These are phyloP conservation scores for Leccinum pachyderme DNA, from an alignment of 1,284 basidiomycete species.

Conservation along the genomic window DNA sequence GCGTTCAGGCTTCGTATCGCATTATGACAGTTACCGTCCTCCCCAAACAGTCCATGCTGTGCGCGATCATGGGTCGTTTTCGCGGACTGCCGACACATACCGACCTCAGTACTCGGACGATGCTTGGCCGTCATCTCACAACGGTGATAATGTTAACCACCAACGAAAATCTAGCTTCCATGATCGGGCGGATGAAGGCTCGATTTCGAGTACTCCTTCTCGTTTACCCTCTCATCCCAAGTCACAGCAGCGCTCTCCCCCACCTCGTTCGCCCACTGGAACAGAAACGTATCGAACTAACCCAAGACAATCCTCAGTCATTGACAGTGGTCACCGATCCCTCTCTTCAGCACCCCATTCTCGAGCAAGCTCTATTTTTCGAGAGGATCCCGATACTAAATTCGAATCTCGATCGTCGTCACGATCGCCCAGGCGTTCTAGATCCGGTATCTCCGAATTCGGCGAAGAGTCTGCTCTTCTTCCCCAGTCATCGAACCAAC, in stretches of 20 bases:
- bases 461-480: conserved; percentile 21
- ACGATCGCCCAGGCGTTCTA: conserved; percentile 38
- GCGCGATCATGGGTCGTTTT: conserved; percentile 34
- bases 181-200: conserved; percentile 33
- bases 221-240: conserved; percentile 17
- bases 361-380: conserved; percentile 25
- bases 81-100: conserved; percentile 38
- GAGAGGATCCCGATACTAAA: conserved; percentile 28
- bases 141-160: conserved; percentile 17
- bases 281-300: conserved; percentile 8
- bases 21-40: conserved; percentile 47
- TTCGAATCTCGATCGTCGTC: conserved; percentile 38
- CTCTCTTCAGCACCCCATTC: conserved; percentile 23
- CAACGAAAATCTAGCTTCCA: conserved; percentile 16
- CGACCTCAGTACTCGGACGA: conserved; percentile 39
- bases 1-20: conserved; percentile 29
- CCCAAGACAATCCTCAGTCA: conserved; percentile 4
- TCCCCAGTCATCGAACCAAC: conserved; percentile 18
- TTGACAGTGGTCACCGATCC: conserved; percentile 11
- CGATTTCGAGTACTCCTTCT: conserved; percentile 37
- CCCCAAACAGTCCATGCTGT: conserved; percentile 22
- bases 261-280: conserved; percentile 14
- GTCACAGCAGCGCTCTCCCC: conserved; percentile 21
- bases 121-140: conserved; percentile 21
- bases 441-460: conserved; percentile 31